Percentiles rank a stretch among this genome's conserved stretches.
These are phyloP conservation scores for Oryza longistaminata DNA, from an alignment of 176 grass and related monocot genomes.

Conservation along the genomic window DNA sequence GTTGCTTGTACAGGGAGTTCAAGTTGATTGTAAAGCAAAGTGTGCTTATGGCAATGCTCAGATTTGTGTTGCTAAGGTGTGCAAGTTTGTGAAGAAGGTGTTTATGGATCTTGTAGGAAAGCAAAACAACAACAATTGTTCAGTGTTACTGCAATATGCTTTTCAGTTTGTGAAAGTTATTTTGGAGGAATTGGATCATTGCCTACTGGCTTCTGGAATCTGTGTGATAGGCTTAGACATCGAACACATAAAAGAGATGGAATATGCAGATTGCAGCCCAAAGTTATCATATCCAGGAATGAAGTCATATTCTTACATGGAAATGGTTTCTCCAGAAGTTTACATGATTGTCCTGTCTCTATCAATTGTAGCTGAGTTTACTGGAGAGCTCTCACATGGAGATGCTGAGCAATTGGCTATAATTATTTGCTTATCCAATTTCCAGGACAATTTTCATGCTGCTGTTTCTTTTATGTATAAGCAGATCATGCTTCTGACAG, in stretches of 20 bases:
- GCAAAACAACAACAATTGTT: constrained; percentile 29
- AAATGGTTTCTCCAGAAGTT: constrained; percentile 59
- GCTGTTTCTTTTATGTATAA: constrained; percentile 51
- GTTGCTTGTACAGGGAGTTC: constrained; percentile 63
- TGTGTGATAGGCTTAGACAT: constrained; percentile 49
- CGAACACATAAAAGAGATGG: constrained; percentile 40
- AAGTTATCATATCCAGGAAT: constrained; percentile 33
- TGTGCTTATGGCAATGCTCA: constrained; percentile 24
- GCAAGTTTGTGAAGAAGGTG: constrained; percentile 56
- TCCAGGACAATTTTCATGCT: constrained; percentile 24
- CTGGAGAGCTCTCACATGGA: constrained; percentile 25
- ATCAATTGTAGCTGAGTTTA: constrained; percentile 45
- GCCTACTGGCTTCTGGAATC: constrained; percentile 39
- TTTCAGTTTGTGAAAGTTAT: constrained; percentile 48
- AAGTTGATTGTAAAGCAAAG: constrained; percentile 42
- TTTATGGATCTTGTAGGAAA: constrained; percentile 45
- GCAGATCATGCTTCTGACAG: constrained; percentile 13
- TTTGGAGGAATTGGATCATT: constrained; percentile 51
- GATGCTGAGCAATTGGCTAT: constrained; percentile 35
- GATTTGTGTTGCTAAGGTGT: constrained; percentile 46
- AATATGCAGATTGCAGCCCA: constrained; percentile 26
- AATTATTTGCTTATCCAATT: constrained; percentile 18
- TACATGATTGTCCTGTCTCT: constrained; percentile 43
- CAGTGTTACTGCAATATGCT: constrained; percentile 44
- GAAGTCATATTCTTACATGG: constrained; percentile 36